Evolutionary conservation across 345 rosid species (phyloP), one percentile per base, ranked within the genome.

Genomic region (Euphorbia pulcherrima): DNA sequence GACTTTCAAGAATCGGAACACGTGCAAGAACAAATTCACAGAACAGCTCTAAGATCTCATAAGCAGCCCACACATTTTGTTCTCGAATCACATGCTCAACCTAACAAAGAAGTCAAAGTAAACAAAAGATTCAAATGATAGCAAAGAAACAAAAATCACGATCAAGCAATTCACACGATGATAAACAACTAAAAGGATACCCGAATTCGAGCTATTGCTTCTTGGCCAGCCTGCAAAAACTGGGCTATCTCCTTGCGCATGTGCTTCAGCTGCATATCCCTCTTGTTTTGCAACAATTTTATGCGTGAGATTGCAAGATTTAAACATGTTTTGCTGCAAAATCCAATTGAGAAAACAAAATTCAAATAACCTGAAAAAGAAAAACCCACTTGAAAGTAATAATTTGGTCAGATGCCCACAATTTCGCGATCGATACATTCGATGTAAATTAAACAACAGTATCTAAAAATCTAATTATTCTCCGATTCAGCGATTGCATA

Each of bases 171-270:
- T 30, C 44, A 33, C 51, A 29, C 24, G 37, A 72, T 65, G 20
- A 18, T 44, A 5, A 68, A 72, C 54, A 44, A 1, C 53, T 1
- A 18, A 79, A 71, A 46, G 8, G 33, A 1, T 74, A 89, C 98
- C 83, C 99, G 78, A 46, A 94, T 94, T 62, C 97, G 86, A 81
- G 99, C 97, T 1, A 94, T 94, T 12, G 97, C 74, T 82, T 94
- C 97, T 75, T 90, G 96, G 62, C 97, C 95, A 66, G 94, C 91
- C 81, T 85, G 96, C 75, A 94, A 75, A 44, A 94, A 90, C 41
- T 90, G 95, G 60, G 99, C 94, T 57, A 93, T 89, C 84, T 93
- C 97, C 73, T 86, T 89, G 74, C 92, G 87, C 96, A 94, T 94
- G 29, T 84, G 87, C 71, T 87, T 87, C 55, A 93, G 96, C 77